Evolutionary conservation across 768 basidiomycete species (phyloP), one percentile per base, ranked within the genome.

Genomic region (Serendipita sp.): DNA sequence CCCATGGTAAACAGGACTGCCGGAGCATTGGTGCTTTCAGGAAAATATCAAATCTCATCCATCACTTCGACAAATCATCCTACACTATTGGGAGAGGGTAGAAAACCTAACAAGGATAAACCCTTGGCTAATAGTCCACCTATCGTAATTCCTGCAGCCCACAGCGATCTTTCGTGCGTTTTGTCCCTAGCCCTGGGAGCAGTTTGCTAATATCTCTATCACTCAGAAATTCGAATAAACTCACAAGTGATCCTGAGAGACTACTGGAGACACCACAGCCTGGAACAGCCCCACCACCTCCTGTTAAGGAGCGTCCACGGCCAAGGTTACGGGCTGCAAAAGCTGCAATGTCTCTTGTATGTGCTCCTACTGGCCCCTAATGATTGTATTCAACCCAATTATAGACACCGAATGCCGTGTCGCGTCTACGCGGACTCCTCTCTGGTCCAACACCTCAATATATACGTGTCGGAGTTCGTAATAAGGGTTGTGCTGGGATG

Each of bases 401-500:
- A 64, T 29, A 98, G 95, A 90, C 91, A 44, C 84, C 90, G 0
- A 73, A 75, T 29, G 95, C 94, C 11, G 83, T 94, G 3, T 71
- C 75, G 4, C 85, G 88, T 29, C 78, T 98, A 62, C 81, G 76
- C 2, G 79, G 76, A n/a, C 80, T 99, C 33, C 75, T 91, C 52
- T 79, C 80, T n/a, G 81, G 86, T 8, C 91, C 93, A 27, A 86
- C 86, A 2, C 94, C 95, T 0, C 91, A 92, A 71, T 81, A 93
- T 67, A 88, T 99, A 65, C 87, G 95, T 2, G 90, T 99, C 64
- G 92, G 93, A 45, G 93, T 99, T 63, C 85, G 88, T 68, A 95
- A 96, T 78, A 95, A 97, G 76, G 96, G 96, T 33, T 99, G 96
- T 74, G 96, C 96, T 0, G 96, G 86, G 1, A 80, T 88, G 71